Percentiles rank a stretch among this genome's conserved stretches.
These are phyloP conservation scores for Auriculariales sp. DNA, from an alignment of 768 basidiomycete species.

Conservation along the genomic window DNA sequence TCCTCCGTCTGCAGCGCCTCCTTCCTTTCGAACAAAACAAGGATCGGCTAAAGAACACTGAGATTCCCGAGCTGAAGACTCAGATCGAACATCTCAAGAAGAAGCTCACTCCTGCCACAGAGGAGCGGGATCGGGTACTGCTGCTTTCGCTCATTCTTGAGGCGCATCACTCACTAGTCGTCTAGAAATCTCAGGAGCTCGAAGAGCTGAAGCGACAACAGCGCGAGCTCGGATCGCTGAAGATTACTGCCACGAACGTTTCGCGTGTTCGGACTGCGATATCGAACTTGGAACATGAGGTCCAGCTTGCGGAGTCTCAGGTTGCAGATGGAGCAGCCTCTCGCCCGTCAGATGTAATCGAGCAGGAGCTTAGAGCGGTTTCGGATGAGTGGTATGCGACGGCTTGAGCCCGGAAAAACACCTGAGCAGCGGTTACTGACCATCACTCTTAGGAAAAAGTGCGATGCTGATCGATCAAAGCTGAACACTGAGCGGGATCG, in stretches of 20 bases:
- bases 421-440: no score
- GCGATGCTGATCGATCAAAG: no score
- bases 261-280: slow-evolving; percentile 45
- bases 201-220: slow-evolving; percentile 40
- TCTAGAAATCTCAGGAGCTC: slow-evolving; percentile 23
- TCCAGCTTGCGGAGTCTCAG: slow-evolving; percentile 47
- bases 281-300: slow-evolving; percentile 44
- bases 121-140: slow-evolving; percentile 48
- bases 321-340: slow-evolving; percentile 59
- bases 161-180: neutral
- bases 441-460: slow-evolving; percentile 27
- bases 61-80: slow-evolving; percentile 53
- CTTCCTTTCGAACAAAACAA: slow-evolving; percentile 39
- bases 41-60: slow-evolving; percentile 38
- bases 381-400: slow-evolving; percentile 46
- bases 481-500: slow-evolving; percentile 49
- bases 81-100: slow-evolving; percentile 44
- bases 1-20: slow-evolving; percentile 42
- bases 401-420: neutral
- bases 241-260: slow-evolving; percentile 45
- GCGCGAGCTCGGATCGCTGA: slow-evolving; percentile 44
- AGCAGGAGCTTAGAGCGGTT: slow-evolving; percentile 55
- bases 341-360: slow-evolving; percentile 76
- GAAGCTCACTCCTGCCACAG: slow-evolving; percentile 35
- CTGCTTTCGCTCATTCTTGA: neutral